Conservation (phyloP, 805 yeast genomes). For the Spathaspora arborariae region DNA sequence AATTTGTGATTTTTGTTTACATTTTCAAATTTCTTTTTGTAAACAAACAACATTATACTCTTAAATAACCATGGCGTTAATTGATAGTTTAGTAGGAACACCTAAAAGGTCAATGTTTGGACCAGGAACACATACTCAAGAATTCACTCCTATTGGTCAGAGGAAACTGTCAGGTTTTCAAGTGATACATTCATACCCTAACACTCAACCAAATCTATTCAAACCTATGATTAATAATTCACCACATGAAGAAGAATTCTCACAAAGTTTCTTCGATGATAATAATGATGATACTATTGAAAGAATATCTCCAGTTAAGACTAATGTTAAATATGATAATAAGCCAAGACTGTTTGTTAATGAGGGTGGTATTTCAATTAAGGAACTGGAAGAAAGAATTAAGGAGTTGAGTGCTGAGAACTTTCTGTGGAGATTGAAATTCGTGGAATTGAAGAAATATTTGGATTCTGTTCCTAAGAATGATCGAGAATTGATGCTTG, state of each 20-base stretch:
- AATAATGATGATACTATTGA: constrained; percentile 9
- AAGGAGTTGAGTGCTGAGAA: constrained; percentile 10
- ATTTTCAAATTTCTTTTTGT: neutral
- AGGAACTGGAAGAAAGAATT: constrained; percentile 10
- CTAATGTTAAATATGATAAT: neutral
- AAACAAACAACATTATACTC: neutral
- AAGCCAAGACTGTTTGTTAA: constrained; percentile 1
- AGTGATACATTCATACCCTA: constrained; percentile 7
- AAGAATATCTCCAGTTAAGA: constrained; percentile 3
- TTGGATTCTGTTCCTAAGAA: constrained; percentile 8
- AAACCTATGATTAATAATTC: constrained; percentile 4
- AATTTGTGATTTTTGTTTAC: too few species aligned
- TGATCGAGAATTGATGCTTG: constrained; percentile 6
- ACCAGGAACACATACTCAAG: neutral
- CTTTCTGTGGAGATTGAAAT: constrained; percentile 8
- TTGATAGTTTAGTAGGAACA: neutral
- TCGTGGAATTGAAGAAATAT: constrained; percentile 6
- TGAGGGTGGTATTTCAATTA: constrained; percentile 7
- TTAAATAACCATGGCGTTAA: neutral
- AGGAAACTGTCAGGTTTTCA: constrained; percentile 4
- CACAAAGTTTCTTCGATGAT: constrained; percentile 2
- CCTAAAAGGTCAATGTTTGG: neutral
- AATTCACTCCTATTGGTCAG: constrained; percentile 9
- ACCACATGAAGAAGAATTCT: constrained; percentile 1
- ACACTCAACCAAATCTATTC: neutral